Evolutionary conservation across 441 rosid genomes (phyloP), one percentile per base, ranked within the genome.

Genomic region (Aquilaria agallochum): DNA sequence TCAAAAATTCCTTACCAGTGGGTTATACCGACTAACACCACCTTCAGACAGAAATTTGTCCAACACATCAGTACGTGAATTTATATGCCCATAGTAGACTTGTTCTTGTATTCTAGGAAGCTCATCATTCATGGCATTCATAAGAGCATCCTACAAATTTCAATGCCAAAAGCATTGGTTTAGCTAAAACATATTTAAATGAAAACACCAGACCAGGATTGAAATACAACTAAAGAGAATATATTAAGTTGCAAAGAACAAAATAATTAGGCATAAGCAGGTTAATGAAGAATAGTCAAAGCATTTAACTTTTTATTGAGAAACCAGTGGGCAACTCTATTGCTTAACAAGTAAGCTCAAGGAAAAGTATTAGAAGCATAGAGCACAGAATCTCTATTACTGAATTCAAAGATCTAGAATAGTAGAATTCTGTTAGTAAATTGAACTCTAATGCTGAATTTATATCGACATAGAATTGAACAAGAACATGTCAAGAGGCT

Each of bases 61-160:
- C 75, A 92, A 78, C 62, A 95, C 83, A 73, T 92, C 85, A 60
- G 96, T 89, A 55, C 53, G 89, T 66, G 99, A 89, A 74, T 76
- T 88, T 75, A 92, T 87, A 51, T 86, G 91, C 9, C 99, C 96
- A 58, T 80, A 88, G 68, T 95, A 95, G 75, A 95, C 98, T 80
- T 90, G 96, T 72, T 95, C 99, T 75, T 95, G 97, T 69, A 95
- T 84, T 82, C 84, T 95, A 42, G 94, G 87, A 69, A 92, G 97
- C 74, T 95, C 98, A 30, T 90, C 98, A 72, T 90, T 95, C 92
- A 95, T 90, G 69, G 98, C 96, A 80, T 67, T 92, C 76, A 86
- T 70, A 64, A 95, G 94, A 64, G 92, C 85, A 75, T 90, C 99
- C 98, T 92, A 84, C 59, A 63, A 31, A 73, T 56, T 44, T 59